Percentiles rank a stretch among this genome's conserved stretches.
These are phyloP conservation scores for Diaporthe sp. DNA, from an alignment of 2,329 filamentous ascomycete species.

Conservation along the genomic window DNA sequence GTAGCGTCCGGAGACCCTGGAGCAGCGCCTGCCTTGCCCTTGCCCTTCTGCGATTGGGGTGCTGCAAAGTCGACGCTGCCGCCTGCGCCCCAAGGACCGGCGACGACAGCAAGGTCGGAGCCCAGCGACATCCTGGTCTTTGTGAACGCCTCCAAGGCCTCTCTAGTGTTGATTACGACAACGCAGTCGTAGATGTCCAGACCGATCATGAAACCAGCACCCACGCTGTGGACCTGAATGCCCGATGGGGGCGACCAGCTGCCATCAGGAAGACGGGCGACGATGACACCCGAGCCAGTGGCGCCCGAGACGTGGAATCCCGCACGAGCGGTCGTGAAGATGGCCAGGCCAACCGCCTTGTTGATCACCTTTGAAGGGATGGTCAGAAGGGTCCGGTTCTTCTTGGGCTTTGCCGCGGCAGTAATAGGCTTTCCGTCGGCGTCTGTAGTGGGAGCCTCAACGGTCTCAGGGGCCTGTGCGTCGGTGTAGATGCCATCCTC, in stretches of 20 bases:
- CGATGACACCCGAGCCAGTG: slow-evolving; percentile 75
- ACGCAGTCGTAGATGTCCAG: slow-evolving; percentile 93
- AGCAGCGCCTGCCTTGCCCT: slow-evolving; percentile 38
- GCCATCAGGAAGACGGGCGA: slow-evolving; percentile 74
- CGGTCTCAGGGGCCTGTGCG: slow-evolving; percentile 44
- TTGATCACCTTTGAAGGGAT: slow-evolving; percentile 73
- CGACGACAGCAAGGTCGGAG: slow-evolving; percentile 82
- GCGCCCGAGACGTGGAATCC: slow-evolving; percentile 77
- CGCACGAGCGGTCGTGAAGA: slow-evolving; percentile 79
- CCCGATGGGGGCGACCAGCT: slow-evolving; percentile 86
- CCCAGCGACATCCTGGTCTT: slow-evolving; percentile 82
- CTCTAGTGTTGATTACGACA: slow-evolving; percentile 84
- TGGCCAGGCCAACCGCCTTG: slow-evolving; percentile 77
- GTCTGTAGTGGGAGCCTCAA: slow-evolving; percentile 42
- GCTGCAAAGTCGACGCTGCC: slow-evolving; percentile 75
- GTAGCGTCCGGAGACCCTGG: slow-evolving; percentile 32
- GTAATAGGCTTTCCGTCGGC: slow-evolving; percentile 48
- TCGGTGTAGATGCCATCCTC: slow-evolving; percentile 68
- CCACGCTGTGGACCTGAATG: slow-evolving; percentile 85
- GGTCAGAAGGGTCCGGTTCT: slow-evolving; percentile 64
- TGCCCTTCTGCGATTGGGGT: slow-evolving; percentile 43
- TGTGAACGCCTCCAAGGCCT: slow-evolving; percentile 83
- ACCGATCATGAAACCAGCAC: slow-evolving; percentile 84
- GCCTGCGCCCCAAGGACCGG: slow-evolving; percentile 78
- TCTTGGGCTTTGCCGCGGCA: slow-evolving; percentile 52